Conservation (phyloP, 129 eudicot genomes). For the Tagetes patula region DNA sequence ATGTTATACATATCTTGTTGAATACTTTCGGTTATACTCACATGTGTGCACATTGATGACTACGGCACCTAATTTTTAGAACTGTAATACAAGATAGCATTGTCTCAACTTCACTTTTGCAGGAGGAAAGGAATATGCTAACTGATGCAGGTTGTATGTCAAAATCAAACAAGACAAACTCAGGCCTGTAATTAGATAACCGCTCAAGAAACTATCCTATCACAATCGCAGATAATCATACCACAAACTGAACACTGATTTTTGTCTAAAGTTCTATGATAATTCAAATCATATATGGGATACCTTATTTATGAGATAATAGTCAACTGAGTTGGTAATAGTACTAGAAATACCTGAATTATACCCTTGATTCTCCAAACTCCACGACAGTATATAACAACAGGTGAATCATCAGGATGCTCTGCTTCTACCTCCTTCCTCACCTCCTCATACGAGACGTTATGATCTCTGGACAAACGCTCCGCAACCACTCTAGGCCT, state of each 20-base stretch:
- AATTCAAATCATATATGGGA: background rate
- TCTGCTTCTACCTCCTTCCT: constrained; percentile 91
- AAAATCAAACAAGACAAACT: background rate
- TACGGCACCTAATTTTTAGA: constrained; percentile 15
- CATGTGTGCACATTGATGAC: constrained; percentile 13
- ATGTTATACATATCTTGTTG: background rate
- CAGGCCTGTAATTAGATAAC: background rate
- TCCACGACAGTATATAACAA: constrained; percentile 75
- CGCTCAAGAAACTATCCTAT: background rate
- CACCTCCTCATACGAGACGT: constrained; percentile 81
- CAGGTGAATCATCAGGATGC: constrained; percentile 83
- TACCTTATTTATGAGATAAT: background rate
- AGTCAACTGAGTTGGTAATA: constrained; percentile 1
- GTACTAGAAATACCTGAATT: constrained; percentile 62
- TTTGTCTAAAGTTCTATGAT: background rate
- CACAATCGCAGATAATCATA: constrained; percentile 7
- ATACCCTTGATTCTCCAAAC: constrained; percentile 99
- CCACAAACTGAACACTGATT: constrained; percentile 10
- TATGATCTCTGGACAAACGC: constrained; percentile 88
- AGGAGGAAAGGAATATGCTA: constrained; percentile 13
- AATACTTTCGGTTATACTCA: background rate
- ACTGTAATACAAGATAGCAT: background rate
- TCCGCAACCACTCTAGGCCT: constrained; percentile 65
- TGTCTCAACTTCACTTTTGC: constrained; percentile 7
- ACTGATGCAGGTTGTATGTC: background rate